Conservation (phyloP, 129 eudicot genomes). For the Apium graveolens region DNA sequence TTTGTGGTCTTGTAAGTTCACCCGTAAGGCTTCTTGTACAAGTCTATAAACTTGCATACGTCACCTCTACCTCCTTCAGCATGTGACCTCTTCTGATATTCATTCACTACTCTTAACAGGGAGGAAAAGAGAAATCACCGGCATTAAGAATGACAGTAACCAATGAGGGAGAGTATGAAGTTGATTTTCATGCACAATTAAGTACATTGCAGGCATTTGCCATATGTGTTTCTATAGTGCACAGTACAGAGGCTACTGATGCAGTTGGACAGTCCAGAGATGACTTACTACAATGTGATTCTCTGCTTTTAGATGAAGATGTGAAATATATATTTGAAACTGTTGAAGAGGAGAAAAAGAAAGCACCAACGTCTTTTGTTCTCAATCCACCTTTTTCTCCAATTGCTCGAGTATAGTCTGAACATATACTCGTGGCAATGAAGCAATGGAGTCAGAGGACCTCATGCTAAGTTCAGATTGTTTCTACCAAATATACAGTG, state of each 20-base stretch:
- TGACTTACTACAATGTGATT: constrained; percentile 46
- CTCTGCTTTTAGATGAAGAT: constrained; percentile 58
- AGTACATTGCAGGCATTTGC: constrained; percentile 81
- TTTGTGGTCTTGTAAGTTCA: background rate
- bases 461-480: background rate
- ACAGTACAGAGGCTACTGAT: constrained; percentile 47
- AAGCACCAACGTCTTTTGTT: constrained; percentile 40
- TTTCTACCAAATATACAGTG: background rate
- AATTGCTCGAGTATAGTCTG: constrained; percentile 51
- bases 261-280: constrained; percentile 33
- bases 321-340: constrained; percentile 50
- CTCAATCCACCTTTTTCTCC: constrained; percentile 80
- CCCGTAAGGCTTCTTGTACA: background rate
- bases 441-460: background rate
- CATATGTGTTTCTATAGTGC: constrained; percentile 66
- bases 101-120: constrained; percentile 30
- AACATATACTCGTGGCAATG: background rate
- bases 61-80: background rate
- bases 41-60: background rate
- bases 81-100: background rate
- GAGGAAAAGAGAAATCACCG: constrained; percentile 50
- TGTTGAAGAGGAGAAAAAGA: constrained; percentile 56
- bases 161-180: constrained; percentile 48
- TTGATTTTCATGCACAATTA: constrained; percentile 72
- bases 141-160: constrained; percentile 47